Conservation (phyloP, 2,329 filamentous ascomycete species). For the Ophiostoma tasmaniense region DNA sequence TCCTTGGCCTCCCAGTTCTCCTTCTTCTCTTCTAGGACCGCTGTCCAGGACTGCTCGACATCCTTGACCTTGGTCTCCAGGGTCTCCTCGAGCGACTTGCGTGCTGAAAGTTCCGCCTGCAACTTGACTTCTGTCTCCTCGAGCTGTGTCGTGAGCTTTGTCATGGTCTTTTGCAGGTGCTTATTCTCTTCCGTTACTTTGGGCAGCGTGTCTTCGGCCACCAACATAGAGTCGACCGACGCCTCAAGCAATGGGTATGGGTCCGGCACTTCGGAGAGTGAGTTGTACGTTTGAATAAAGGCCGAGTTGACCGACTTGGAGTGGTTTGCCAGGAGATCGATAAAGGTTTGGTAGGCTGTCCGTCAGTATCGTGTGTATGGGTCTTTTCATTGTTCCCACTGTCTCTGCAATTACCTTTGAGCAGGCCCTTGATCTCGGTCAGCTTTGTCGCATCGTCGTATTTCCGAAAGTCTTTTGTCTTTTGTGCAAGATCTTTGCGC, state of each 20-base stretch:
- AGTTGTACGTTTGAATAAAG: slow-evolving; percentile 87
- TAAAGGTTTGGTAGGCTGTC: slow-evolving; percentile 89
- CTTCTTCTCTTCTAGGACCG: slow-evolving; percentile 84
- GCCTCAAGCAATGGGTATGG: slow-evolving; percentile 94
- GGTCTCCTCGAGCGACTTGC: slow-evolving; percentile 66
- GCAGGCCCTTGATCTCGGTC: slow-evolving; percentile 74
- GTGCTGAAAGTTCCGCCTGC: slow-evolving; percentile 65
- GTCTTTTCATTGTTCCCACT: background rate
- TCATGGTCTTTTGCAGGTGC: slow-evolving; percentile 71
- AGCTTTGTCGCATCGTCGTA: slow-evolving; percentile 83
- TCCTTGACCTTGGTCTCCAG: slow-evolving; percentile 78
- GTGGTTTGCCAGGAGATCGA: slow-evolving; percentile 91
- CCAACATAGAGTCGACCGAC: slow-evolving; percentile 85
- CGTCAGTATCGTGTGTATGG: background rate
- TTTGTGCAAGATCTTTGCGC: slow-evolving; percentile 94
- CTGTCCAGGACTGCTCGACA: slow-evolving; percentile 81
- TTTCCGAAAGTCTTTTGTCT: slow-evolving; percentile 96
- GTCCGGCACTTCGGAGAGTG: slow-evolving; percentile 89
- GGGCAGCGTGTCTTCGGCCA: slow-evolving; percentile 86
- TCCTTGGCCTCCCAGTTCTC: slow-evolving; percentile 97
- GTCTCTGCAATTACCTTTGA: slow-evolving; percentile 57
- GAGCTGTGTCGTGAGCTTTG: slow-evolving; percentile 66
- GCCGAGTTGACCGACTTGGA: slow-evolving; percentile 89
- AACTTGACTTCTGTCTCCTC: slow-evolving; percentile 74
- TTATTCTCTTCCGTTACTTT: slow-evolving; percentile 83